Evolutionary conservation across 1,284 basidiomycete genomes (phyloP).

Genomic region (Rhodotorula sp.): DNA sequence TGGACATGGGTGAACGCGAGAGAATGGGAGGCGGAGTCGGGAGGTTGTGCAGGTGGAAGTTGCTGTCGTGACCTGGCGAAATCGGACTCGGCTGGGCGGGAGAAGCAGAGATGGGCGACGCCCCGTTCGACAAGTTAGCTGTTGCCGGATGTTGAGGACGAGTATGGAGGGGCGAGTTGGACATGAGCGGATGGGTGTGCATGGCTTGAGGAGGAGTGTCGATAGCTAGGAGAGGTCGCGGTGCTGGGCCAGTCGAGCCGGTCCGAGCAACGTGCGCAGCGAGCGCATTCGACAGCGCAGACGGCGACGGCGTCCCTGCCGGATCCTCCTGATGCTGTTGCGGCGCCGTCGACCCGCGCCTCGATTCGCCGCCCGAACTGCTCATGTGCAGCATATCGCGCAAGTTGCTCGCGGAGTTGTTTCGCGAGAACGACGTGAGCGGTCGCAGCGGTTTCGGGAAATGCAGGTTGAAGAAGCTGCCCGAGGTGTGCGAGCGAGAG

Average conservation of each 20-base stretch:
- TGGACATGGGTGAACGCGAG: background rate
- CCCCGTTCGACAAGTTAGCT: background rate
- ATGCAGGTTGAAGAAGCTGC: slow-evolving; percentile 42
- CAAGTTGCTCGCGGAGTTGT: slow-evolving; percentile 25
- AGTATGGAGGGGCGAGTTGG: slow-evolving; percentile 20
- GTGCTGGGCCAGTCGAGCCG: background rate
- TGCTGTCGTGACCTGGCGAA: slow-evolving; percentile 1
- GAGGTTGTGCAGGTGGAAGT: slow-evolving; percentile 1
- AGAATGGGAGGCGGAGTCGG: slow-evolving; percentile 45
- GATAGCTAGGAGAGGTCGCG: slow-evolving; percentile 4
- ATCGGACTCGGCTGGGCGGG: slow-evolving; percentile 12
- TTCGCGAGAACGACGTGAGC: slow-evolving; percentile 39
- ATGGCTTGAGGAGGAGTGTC: background rate
- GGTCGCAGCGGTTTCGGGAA: slow-evolving; percentile 44
- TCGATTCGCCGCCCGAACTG: slow-evolving; percentile 8
- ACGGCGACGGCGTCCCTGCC: slow-evolving; percentile 28
- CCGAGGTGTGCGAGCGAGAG: slow-evolving; percentile 10
- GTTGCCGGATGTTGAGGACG: slow-evolving; percentile 8
- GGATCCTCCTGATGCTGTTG: slow-evolving; percentile 14
- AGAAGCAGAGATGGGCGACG: slow-evolving; percentile 27
- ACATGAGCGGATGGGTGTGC: slow-evolving; percentile 32
- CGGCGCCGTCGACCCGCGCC: background rate
- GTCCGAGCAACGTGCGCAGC: slow-evolving; percentile 34
- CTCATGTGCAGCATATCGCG: slow-evolving; percentile 18
- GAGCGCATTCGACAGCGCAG: slow-evolving; percentile 38